These are phyloP conservation scores for Gastrolobium villosum DNA, from an alignment of 306 rosid genomes.

Conservation along the genomic window DNA sequence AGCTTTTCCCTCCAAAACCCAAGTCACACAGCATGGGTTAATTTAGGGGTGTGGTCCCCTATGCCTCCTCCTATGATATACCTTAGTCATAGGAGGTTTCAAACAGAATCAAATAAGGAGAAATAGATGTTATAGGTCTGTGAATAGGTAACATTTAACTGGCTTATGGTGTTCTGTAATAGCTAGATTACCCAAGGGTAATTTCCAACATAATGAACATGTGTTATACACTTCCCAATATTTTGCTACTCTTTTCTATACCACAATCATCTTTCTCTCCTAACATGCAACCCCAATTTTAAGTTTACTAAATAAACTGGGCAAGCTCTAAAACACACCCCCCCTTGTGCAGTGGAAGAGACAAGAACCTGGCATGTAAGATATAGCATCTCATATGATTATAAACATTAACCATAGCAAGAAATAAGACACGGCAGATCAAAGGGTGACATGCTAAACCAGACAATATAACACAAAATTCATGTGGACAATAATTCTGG, in stretches of 20 bases:
- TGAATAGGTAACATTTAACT: too few relatives aligned
- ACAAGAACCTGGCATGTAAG: slow-evolving; percentile 3
- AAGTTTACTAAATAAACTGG: neutral
- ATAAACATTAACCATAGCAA: slow-evolving; percentile 12
- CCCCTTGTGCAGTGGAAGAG: neutral
- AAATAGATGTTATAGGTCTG: too few relatives aligned
- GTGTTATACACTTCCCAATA: neutral
- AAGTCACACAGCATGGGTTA: too few relatives aligned
- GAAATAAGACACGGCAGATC: neutral
- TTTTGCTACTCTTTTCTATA: slow-evolving; percentile 1
- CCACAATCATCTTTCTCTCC: neutral
- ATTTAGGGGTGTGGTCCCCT: too few relatives aligned
- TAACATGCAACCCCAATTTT: neutral
- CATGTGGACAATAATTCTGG: slow-evolving; percentile 4
- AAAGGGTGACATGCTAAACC: neutral
- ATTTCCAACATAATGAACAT: too few relatives aligned
- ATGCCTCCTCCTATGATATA: too few relatives aligned
- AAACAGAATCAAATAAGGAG: too few relatives aligned
- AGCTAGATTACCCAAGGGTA: too few relatives aligned
- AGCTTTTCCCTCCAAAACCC: too few relatives aligned
- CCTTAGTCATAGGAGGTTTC: too few relatives aligned
- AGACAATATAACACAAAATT: neutral
- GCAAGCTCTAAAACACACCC: neutral
- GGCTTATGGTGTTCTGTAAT: too few relatives aligned
- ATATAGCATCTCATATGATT: neutral